Base-by-base conservation (phyloP, 768 basidiomycete genomes). In the Leccinum aurantiacum region DNA sequence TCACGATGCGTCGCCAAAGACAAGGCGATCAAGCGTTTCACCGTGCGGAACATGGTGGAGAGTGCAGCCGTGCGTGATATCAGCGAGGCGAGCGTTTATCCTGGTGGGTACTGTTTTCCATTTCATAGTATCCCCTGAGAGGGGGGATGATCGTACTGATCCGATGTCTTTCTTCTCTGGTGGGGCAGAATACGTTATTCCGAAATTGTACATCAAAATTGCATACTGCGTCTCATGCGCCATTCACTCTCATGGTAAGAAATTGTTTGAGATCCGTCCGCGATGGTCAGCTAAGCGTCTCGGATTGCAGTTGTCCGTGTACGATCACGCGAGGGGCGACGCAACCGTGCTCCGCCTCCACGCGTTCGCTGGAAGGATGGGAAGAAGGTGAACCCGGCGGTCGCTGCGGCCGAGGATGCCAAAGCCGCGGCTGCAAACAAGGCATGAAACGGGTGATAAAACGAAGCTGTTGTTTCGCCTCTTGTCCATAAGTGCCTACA, bases 1-100 rank as follows among this genome's bases (percentile, higher is more conserved):
- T 93, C 93, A 73, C 91, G 97, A 68, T 95, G 93, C 76, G 95
- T 97, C 60, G 89, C 83, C 68, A 98, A 98, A 84, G 96, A 98
- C 84, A 98, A 98, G 86, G 96, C 96, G 67, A 97, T 98, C 89
- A 97, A 97, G 83, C 85, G 97, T 55, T 96, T 96, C 86, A 97
- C 95, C 41, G 96, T 98, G 73, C 88, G 95, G 79, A 99, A 99
- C 87, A 98, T 98, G 93, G 95, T 99, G 60, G 96, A 98, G 85
- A 92, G 92, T 73, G 97, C 97, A 49, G 96, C 96, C 57, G 93
- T 98, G 68, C 84, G 95, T 65, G 97, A 99, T 81, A 91, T 99
- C 75, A 92, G 89, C 74, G 97, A 98, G 70, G 95, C 95, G 46
- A 90, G 88, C 71, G 89, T 98, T 63, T 99, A 98, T 80, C 77